Evolutionary conservation across 495 filamentous ascomycete genomes (phyloP).

Genomic region (Neurospora sp.): DNA sequence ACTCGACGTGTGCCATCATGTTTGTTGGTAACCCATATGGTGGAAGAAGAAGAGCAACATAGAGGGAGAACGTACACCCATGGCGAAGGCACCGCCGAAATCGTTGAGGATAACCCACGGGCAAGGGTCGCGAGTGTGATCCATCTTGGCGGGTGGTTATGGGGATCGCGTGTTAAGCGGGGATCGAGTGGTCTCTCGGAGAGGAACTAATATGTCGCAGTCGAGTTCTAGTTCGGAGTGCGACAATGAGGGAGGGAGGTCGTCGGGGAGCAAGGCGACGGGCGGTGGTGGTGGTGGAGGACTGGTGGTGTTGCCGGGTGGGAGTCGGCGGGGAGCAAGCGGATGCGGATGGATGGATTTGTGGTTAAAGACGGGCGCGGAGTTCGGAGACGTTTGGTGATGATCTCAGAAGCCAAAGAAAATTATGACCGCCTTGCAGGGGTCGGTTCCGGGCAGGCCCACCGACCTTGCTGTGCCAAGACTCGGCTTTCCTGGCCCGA

Average conservation of each 20-base stretch:
- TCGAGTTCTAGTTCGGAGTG: neutral
- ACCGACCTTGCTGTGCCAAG: neutral
- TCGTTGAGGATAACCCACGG: constrained; percentile 95
- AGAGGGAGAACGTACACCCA: constrained; percentile 62
- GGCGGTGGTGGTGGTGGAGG: constrained; percentile 1
- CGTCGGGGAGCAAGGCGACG: neutral
- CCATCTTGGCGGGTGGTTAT: constrained; percentile 41
- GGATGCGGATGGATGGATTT: neutral
- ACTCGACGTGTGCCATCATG: neutral
- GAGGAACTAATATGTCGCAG: neutral
- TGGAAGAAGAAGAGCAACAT: neutral
- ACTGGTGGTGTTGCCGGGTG: neutral
- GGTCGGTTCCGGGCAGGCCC: constrained; percentile 4
- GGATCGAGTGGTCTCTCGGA: neutral
- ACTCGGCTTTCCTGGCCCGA: neutral
- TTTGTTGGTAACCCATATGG: constrained; percentile 1
- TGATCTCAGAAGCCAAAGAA: constrained; percentile 15
- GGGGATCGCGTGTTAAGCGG: neutral
- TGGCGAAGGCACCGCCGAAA: constrained; percentile 93
- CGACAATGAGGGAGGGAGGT: neutral
- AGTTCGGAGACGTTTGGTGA: constrained; percentile 3
- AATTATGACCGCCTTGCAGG: constrained; percentile 9
- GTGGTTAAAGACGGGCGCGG: constrained; percentile 1
- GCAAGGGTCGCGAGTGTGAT: constrained; percentile 83
- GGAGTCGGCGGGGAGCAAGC: neutral